Conservation (phyloP, 2,329 filamentous ascomycete genomes). For the Pseudogymnoascus sp. region DNA sequence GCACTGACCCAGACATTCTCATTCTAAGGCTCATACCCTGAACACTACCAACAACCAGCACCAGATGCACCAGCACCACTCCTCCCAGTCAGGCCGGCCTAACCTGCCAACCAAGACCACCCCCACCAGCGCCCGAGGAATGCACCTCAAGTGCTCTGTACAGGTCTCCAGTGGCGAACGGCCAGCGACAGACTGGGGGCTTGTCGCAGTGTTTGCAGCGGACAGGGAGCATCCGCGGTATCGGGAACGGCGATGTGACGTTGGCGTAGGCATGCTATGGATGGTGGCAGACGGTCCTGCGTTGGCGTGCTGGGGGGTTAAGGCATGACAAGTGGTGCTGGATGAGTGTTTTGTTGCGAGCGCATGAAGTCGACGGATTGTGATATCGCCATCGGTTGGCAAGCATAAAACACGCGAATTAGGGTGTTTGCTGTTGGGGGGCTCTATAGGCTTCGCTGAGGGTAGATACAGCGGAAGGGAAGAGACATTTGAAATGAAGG, state of each 20-base stretch:
- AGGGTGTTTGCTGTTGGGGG: neutral
- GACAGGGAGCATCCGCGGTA: neutral
- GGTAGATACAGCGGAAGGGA: neutral
- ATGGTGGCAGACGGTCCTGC: neutral
- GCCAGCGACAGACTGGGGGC: neutral
- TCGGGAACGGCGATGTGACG: neutral
- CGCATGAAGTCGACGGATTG: neutral
- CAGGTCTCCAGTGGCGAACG: neutral
- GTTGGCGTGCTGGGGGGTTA: neutral
- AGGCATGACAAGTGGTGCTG: neutral
- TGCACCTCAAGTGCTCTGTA: neutral
- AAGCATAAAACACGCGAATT: neutral
- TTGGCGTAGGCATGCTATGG: neutral
- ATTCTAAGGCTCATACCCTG: neutral
- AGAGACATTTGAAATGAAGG: neutral
- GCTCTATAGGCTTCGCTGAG: neutral
- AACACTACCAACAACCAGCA: neutral
- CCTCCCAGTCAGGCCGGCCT: neutral
- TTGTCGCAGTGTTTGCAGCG: neutral
- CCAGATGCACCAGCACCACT: neutral
- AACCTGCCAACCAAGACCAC: neutral
- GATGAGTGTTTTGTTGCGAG: neutral
- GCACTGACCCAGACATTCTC: neutral
- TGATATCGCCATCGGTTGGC: neutral
- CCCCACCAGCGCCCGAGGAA: neutral